Conservation (phyloP, 2,329 filamentous ascomycete genomes). For the Hymenoscyphus fructigenus region DNA sequence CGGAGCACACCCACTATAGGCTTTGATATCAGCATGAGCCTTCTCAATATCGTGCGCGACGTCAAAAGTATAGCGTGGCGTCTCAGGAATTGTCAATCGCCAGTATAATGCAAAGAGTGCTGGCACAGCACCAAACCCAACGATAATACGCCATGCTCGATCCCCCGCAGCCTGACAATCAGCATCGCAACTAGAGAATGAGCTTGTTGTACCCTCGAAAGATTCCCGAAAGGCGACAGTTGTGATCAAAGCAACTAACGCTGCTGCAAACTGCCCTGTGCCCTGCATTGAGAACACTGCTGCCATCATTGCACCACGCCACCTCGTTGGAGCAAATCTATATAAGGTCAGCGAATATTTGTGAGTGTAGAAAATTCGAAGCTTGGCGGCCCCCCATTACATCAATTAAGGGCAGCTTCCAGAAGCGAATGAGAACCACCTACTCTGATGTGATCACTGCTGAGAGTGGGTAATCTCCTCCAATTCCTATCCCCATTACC, state of each 20-base stretch:
- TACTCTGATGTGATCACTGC: conserved; percentile 71
- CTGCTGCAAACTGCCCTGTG: conserved; percentile 72
- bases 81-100: conserved; percentile 82
- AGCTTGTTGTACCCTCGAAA: conserved; percentile 44
- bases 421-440: conserved; percentile 23
- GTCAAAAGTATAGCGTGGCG: conserved; percentile 80
- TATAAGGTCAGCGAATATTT: not conserved
- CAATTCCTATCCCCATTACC: conserved; percentile 75
- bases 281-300: conserved; percentile 85
- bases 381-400: not conserved
- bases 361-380: not conserved
- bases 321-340: conserved; percentile 76
- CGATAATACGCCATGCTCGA: conserved; percentile 78
- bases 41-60: conserved; percentile 73
- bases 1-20: too few relatives aligned
- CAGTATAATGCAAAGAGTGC: conserved; percentile 81
- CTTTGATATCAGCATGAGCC: conserved; percentile 69
- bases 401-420: not conserved
- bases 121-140: conserved; percentile 76
- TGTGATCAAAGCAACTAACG: conserved; percentile 68
- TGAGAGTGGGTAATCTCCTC: conserved; percentile 79
- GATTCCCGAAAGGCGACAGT: conserved; percentile 61
- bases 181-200: conserved; percentile 54
- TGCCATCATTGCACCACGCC: conserved; percentile 81
- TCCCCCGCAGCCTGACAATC: conserved; percentile 70